Percentiles rank a stretch among this genome's conserved stretches.
Conservation (phyloP, 768 basidiomycete genomes). For the Rhodotorula toruloides region DNA sequence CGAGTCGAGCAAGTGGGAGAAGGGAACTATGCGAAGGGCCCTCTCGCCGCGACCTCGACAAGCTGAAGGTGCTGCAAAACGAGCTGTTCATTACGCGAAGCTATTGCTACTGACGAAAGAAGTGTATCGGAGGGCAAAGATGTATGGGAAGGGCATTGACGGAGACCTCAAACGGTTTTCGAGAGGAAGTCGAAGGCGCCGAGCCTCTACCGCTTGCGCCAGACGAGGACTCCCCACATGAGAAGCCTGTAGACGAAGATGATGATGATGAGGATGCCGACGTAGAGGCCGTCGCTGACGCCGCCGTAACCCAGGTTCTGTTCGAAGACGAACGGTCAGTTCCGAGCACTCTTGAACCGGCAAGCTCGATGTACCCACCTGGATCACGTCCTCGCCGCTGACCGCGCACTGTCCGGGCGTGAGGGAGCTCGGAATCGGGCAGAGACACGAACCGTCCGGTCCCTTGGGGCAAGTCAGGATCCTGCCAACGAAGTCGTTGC, state of each 20-base stretch:
- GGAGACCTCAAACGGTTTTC: no score
- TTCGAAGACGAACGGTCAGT: not conserved
- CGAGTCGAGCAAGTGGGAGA: no score
- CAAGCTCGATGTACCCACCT: constrained; percentile 10
- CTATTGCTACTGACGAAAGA: no score
- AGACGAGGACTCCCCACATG: constrained; percentile 12
- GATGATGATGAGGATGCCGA: constrained; percentile 52
- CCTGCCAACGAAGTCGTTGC: constrained; percentile 55
- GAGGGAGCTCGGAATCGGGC: constrained; percentile 54
- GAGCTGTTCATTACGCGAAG: no score
- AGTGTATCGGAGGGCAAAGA: no score
- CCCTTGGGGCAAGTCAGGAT: constrained; percentile 50
- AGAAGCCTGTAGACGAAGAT: constrained; percentile 47
- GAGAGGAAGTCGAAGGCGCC: no score
- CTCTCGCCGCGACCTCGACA: no score
- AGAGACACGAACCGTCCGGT: constrained; percentile 49
- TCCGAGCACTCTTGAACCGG: not conserved
- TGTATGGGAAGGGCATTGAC: no score
- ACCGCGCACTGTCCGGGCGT: constrained; percentile 52
- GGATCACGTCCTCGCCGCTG: constrained; percentile 54
- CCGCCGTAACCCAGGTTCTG: constrained; percentile 52
- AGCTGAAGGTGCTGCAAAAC: no score
- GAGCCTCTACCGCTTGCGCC: constrained; percentile 17
- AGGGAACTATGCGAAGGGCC: no score
- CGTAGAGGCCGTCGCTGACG: constrained; percentile 53